Base-by-base conservation (phyloP, 768 basidiomycete genomes). In the Sporobolomyces roseus region DNA sequence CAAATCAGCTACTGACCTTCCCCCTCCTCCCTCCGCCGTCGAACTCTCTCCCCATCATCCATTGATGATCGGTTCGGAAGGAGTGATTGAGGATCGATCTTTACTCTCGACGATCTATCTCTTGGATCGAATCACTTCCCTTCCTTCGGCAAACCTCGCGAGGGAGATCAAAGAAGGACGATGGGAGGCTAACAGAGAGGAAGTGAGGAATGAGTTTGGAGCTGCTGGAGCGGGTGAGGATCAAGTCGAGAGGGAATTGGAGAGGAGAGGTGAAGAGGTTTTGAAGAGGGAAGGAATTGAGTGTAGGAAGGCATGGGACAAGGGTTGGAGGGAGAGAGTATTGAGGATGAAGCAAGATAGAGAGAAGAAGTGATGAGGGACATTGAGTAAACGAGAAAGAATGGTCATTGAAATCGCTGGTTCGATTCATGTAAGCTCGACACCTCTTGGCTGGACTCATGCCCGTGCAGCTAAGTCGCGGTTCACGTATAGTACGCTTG, bases 281-380 rank as follows among this genome's bases (percentile, higher is more conserved):
- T 45, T 33, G 16, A 32, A 43, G 52, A 17, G 10, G 8, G 21
- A 36, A 10, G 68, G 63, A 17, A 54, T 69, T 25, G 51, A 69
- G 43, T 35, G 60, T 12, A 56, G 25, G 46, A 38, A 23, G 21
- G 59, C 55, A 32, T 69, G 68, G 68, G 68, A 60, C 21, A 36
- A 36, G 12, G 38, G 35, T 19, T 56, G 54, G 54, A 38, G 54
- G 54, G 38, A 41, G 49, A 27, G 49, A 29, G 49, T 50, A 27
- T 50, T 50, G 49, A 25, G 23, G 45, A 46, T 9, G 38, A 41
- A 41, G 38, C 9, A 17, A 41, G 10, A 41, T 9, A 17, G 17
- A 41, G 17, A 17, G 38, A 41, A 41, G 38, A 17, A 41, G 38
- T 17, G 38, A 41, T 41, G 38, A 41, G 38, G 17, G 17, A 41